Conservation (phyloP, 2,329 filamentous ascomycete species). For the Mycosphaerelloides madeirae region DNA sequence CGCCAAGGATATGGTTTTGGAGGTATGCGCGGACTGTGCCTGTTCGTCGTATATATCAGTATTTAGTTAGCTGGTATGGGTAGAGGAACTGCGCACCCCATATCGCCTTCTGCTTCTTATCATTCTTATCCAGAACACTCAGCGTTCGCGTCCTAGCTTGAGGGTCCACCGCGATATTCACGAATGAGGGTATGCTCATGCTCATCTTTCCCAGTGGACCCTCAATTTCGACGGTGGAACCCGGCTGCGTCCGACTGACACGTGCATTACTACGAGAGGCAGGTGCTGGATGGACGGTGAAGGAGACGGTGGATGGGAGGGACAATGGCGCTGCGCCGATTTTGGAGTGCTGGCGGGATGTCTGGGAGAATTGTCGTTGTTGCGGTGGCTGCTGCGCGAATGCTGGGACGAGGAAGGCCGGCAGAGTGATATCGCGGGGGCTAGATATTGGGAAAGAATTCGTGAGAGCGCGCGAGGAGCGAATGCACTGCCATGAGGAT, state of each 20-base stretch:
- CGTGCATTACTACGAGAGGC: slow-evolving; percentile 53
- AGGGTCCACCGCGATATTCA: slow-evolving; percentile 65
- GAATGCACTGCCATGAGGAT: slow-evolving; percentile 19
- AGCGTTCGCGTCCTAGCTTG: slow-evolving; percentile 61
- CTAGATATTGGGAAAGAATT: slow-evolving; percentile 11
- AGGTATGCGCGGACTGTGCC: slow-evolving; percentile 87
- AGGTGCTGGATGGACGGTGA: slow-evolving; percentile 60
- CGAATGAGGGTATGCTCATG: slow-evolving; percentile 72
- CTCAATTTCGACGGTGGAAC: slow-evolving; percentile 66
- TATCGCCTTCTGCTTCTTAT: slow-evolving; percentile 82
- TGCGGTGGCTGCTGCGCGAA: slow-evolving; percentile 47
- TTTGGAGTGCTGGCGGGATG: slow-evolving; percentile 66
- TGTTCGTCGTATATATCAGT: slow-evolving; percentile 35
- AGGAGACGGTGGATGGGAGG: slow-evolving; percentile 76
- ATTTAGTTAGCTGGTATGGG: background rate
- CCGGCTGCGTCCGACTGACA: slow-evolving; percentile 57
- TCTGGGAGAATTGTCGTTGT: slow-evolving; percentile 61
- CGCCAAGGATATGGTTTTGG: slow-evolving; percentile 84
- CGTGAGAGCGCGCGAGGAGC: slow-evolving; percentile 22
- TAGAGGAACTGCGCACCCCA: slow-evolving; percentile 64
- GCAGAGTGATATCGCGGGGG: slow-evolving; percentile 39
- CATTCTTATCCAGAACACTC: slow-evolving; percentile 61
- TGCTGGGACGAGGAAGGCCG: slow-evolving; percentile 68
- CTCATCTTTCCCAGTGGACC: slow-evolving; percentile 78
- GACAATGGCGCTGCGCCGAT: slow-evolving; percentile 77